Evolutionary conservation across 2,329 filamentous ascomycete species (phyloP), one percentile per base, ranked within the genome.

Genomic region (Pseudogymnoascus sp.): DNA sequence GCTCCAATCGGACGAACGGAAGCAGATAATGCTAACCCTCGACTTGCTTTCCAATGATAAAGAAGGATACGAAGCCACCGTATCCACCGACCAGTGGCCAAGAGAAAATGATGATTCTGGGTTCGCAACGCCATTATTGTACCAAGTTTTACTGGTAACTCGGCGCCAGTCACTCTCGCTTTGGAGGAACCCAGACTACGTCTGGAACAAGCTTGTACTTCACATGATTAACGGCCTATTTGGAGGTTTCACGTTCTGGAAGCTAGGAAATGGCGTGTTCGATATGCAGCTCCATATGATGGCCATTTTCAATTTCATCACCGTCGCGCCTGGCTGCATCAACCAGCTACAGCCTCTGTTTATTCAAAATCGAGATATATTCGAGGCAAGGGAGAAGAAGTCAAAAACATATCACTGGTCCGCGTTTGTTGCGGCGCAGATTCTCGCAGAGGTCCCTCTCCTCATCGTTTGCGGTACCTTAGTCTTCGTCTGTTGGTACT

Each of bases 1-100:
- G n/a, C n/a, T n/a, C n/a, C n/a, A n/a, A n/a, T n/a, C n/a, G n/a
- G n/a, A n/a, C n/a, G n/a, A n/a, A n/a, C 77, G 75, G 61, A 68
- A 69, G 78, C 67, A 50, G 81, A 90, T 72, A 91, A 88, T 89
- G 87, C 86, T 70, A 78, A 89, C 37, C 81, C 89, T 66, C 91
- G 88, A 88, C 77, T 81, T 16, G 79, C 79, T n/a, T 91, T n/a
- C n/a, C n/a, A n/a, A n/a, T 85, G 0, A 77, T 82, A 1, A 81
- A 90, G 69, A 24, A 4, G 4, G 24, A 4, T 4, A 2, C 2
- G 24, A 24, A 4, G 24, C 2, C 24, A 4, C 24, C 2, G 4
- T 4, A 3, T 2, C 2, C 2, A 24, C 24, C 4, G 2, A 4
- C 4, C 24, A 24, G 24, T 24, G 2, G 4, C 4, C 24, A 4